Evolutionary conservation across 495 filamentous ascomycete genomes (phyloP), one percentile per base, ranked within the genome.

Genomic region (Lophiotrema nucula): DNA sequence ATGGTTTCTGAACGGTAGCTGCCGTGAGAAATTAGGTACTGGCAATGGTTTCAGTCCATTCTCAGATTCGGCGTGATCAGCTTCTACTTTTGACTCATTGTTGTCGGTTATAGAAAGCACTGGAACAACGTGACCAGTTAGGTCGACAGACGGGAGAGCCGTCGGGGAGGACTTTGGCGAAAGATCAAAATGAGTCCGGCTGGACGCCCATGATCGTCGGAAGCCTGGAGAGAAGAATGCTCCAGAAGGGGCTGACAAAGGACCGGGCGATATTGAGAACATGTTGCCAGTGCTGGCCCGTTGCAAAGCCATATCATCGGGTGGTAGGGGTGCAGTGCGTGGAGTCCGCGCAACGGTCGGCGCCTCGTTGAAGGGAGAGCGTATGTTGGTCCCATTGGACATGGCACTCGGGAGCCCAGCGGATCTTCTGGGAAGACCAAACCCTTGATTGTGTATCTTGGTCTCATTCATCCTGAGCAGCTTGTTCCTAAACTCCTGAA

Each of bases 401-500:
- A 55, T 28, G 5, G 49, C 58, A 21, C 56, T 49, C 13, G 58
- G 62, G 19, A 66, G 44, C 37, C 49, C 58, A 19, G 61, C 47
- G 5, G 58, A 62, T 27, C 54, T 58, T 33, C 64, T 49, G 13
- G 62, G 56, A 16, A 58, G 28, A 24, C 52, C 57, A 35, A 49
- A 67, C 2, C 38, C 45, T 28, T 60, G 54, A 53, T 56, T 61
- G 41, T 60, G 53, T 0, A 42, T 23, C n/a, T 52, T 18, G 37
- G 31, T 41, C 16, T 51, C 54, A 21, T 64, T 69, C 8, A 53
- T 42, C 62, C 79, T 81, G 3, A 79, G 64, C 8, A 90, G 73
- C 58, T 84, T 81, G 61, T 84, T 83, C 57, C 88, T 82, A 72
- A 96, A 98, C 68, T 98, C 93, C 35, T 95, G 92, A 47, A 98